Base-by-base conservation (phyloP, 345 rosid genomes). In the Citrus inodora region DNA sequence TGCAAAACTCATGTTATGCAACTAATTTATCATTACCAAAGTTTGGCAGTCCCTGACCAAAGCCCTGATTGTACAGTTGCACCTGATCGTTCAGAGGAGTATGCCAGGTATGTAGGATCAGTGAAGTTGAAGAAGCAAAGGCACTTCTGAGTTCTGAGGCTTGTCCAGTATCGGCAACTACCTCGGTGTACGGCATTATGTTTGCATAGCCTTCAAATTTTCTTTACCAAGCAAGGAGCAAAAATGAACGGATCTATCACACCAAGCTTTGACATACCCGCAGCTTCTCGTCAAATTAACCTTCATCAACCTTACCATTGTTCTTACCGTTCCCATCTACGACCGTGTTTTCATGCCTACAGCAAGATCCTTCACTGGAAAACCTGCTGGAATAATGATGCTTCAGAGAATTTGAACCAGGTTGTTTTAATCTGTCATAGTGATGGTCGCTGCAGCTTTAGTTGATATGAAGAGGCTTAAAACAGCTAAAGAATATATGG, bases 321-420 rank as follows among this genome's bases (percentile, higher is more conserved):
- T 90, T 9, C 3, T 86, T 76, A 81, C 84, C 77, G 74, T 90
- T 38, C 91, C 91, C 5, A 78, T 91, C 13, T 91, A 91, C 51
- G 92, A 83, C 59, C 83, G 83, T 4, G 42, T 89, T 70, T 76
- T 89, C 2, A 90, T 89, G 76, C 90, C 91, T 42, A 13, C 86
- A 7, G 86, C 81, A 16, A 86, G 94, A 79, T 70, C 76, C 17
- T 76, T 85, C 33, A 89, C 88, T 0, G 79, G 83, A 58, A 83
- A 81, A 69, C 92, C 91, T 28, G 67, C 89, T 0, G 90, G 94
- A 42, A 84, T 91, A 64, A 88, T 89, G 11, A 86, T 88, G 94
- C 90, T 91, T 42, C 91, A 89, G 78, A 89, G 94, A 74, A 89
- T 91, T 2, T 92, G 94, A 56, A 83, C 70, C 3, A 92, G 94